phyloP scores from a whole-genome alignment of 257 asterid species.

The Thymus mandschuricus region DNA sequence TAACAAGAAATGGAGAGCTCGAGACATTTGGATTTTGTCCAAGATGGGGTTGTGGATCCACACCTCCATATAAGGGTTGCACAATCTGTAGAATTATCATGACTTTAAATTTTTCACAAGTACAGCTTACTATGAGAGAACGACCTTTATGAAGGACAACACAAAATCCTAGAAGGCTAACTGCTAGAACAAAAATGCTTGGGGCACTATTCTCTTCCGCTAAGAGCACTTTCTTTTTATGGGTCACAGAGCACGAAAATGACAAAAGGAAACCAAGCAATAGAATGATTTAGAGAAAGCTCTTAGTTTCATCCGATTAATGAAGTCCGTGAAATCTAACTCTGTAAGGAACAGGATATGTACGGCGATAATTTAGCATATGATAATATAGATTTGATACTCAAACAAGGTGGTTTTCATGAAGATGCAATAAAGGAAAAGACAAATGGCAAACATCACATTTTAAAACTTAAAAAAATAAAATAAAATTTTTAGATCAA shows the following conservation, averaged over 20 bases:
- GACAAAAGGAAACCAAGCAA: neutral
- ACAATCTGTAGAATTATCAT: conserved; percentile 44
- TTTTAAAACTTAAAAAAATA: no score
- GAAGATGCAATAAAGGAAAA: conserved; percentile 16
- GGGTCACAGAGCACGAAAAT: conserved; percentile 4
- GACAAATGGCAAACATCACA: conserved; percentile 5
- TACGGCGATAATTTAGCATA: neutral
- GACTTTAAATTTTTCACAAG: conserved; percentile 31
- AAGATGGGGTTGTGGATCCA: conserved; percentile 37
- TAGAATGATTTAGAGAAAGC: neutral
- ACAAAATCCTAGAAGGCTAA: conserved; percentile 11
- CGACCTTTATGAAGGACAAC: conserved; percentile 3
- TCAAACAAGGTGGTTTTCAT: neutral
- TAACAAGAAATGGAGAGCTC: conserved; percentile 30
- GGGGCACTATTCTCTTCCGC: neutral
- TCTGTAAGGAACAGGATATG: neutral
- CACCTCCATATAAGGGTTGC: conserved; percentile 45
- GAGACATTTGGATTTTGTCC: conserved; percentile 30
- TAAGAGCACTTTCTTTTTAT: neutral
- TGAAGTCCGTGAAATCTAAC: conserved; percentile 1
- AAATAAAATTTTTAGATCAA: neutral
- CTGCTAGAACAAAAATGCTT: neutral
- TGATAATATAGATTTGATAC: conserved; percentile 13
- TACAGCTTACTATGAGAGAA: conserved; percentile 15
- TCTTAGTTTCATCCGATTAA: neutral